Percentiles rank a stretch among this genome's conserved stretches.
Evolutionary conservation across 106 monocot genomes (phyloP).

Genomic region (Platanthera guangdongensis): DNA sequence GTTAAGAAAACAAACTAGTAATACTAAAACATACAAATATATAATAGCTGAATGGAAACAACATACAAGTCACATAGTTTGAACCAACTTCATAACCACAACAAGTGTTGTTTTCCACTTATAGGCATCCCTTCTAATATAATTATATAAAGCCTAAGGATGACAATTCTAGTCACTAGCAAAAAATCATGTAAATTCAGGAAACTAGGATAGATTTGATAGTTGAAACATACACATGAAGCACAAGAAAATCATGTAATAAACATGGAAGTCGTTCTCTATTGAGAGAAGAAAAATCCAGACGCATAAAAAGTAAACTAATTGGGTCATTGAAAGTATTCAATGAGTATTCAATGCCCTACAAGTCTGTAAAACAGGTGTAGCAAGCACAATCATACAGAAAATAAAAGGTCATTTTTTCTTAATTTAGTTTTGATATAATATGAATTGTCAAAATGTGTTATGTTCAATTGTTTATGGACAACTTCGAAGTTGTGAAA

Average conservation of each 20-base stretch:
- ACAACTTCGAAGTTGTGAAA: too few relatives aligned
- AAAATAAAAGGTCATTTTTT: neutral
- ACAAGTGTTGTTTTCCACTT: neutral
- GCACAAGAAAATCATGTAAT: neutral
- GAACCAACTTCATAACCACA: constrained; percentile 1
- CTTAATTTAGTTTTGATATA: neutral
- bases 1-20: neutral
- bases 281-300: neutral
- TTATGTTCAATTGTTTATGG: too few relatives aligned
- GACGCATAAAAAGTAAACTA: neutral
- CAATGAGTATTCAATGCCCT: neutral
- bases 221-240: neutral
- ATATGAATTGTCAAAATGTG: too few relatives aligned
- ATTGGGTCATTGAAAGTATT: neutral
- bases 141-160: neutral
- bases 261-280: neutral
- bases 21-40: neutral
- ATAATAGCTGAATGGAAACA: neutral
- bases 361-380: neutral
- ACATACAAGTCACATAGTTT: neutral
- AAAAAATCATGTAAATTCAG: neutral
- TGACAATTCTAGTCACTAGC: neutral
- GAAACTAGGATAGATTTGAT: neutral
- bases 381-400: neutral
- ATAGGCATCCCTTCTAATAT: neutral